Evolutionary conservation across 2,329 filamentous ascomycete genomes (phyloP).

Genomic region (Acarospora socialis): DNA sequence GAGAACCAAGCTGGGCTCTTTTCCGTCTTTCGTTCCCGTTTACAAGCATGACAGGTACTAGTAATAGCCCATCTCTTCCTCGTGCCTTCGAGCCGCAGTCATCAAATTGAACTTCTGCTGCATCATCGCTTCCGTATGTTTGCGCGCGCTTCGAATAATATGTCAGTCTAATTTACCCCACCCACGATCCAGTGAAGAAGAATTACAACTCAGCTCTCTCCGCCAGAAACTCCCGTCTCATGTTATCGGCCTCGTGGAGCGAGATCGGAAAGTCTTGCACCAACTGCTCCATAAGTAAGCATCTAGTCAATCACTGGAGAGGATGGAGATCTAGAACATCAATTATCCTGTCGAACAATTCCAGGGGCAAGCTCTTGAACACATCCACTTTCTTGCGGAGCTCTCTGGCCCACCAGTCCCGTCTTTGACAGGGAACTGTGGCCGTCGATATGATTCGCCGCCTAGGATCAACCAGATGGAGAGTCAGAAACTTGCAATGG

Average conservation of each 20-base stretch:
- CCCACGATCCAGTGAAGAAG: no score
- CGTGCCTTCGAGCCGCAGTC: no score
- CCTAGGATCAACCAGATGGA: conserved; percentile 46
- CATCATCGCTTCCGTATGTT: not conserved
- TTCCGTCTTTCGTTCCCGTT: no score
- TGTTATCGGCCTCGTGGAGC: conserved; percentile 25
- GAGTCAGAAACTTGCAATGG: conserved; percentile 41
- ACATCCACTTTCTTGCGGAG: conserved; percentile 10
- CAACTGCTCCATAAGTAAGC: no score
- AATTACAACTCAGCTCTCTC: conserved; percentile 19
- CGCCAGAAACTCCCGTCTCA: conserved; percentile 26
- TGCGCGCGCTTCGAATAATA: no score
- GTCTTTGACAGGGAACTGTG: conserved; percentile 38
- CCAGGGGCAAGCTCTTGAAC: conserved; percentile 11
- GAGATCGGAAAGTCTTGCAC: conserved; percentile 19
- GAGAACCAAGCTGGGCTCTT: no score
- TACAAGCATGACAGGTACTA: no score
- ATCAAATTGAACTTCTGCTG: no score
- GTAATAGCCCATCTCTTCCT: no score
- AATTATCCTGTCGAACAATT: conserved; percentile 17
- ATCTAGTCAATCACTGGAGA: no score
- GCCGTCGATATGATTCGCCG: conserved; percentile 36
- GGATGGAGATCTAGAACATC: no score
- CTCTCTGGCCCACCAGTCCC: conserved; percentile 28
- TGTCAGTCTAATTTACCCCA: no score